Evolutionary conservation across 1,284 basidiomycete genomes (phyloP), one percentile per base, ranked within the genome.

Genomic region (Thelephora terrestris): DNA sequence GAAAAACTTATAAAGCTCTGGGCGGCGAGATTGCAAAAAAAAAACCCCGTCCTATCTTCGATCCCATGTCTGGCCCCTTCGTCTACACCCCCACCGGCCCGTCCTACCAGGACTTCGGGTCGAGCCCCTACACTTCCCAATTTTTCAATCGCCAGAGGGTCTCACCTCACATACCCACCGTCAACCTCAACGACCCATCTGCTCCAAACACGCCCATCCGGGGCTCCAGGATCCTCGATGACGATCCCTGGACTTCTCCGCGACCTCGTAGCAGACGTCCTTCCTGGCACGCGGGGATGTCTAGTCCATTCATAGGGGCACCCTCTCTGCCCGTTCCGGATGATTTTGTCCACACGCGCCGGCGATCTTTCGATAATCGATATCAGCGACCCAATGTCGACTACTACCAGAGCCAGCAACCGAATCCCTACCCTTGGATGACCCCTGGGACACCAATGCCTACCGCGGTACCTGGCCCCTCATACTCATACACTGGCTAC

Each of bases 111-210:
- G 59, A 52, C 51, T 55, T 53, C 50, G 59, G 57, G 43, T 49
- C 48, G 7, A 61, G 60, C 1, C 61, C 63, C 3, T 64, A 64
- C 54, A 55, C 62, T 18, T 54, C 50, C 47, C 60, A 61, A 2
- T 64, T 57, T 53, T 59, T 57, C 44, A 55, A 61, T 29, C 58
- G 55, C 48, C 55, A 53, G 6, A 39, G 55, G 24, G 49, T 60
- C 25, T 61, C 61, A 4, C 63, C 63, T 2, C 61, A 62, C 50
- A 59, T 64, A 47, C 62, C 62, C 7, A 54, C 58, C 5, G 48
- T 51, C 14, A 36, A 17, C 9, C 55, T 58, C 2, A 53, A 57
- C 16, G 49, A 56, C 3, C 50, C 55, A 2, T 53, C 58, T 17
- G 53, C 57, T 4, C 50, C 52, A 4, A 44, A 50, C 14, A 56